Evolutionary conservation across 495 filamentous ascomycete species (phyloP), one percentile per base, ranked within the genome.

Genomic region (Oleoguttula mirabilis): DNA sequence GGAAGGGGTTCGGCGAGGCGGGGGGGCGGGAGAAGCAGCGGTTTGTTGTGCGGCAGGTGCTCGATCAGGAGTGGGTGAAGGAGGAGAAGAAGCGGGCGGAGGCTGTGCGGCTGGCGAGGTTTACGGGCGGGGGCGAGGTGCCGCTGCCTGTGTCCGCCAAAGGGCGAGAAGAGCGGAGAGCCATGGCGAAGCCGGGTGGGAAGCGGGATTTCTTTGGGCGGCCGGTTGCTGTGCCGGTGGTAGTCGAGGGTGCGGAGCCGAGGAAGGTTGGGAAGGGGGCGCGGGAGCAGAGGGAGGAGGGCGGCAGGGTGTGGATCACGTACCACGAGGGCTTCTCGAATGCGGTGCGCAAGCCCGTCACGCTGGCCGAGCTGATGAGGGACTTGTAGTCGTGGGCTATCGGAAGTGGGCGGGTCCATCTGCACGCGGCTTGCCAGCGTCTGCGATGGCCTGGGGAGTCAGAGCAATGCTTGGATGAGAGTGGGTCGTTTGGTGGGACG

Each of bases 241-340:
- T 20, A 5, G 37, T 24, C 7, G 41, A 19, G 14, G 24, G 21
- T 12, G 32, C 14, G 21, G 27, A 31, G 39, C 12, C 12, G 15
- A 4, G 3, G 10, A 22, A 16, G 10, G 17, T 12, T 28, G 27
- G 1, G 36, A 51, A 19, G 32, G 24, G 35, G 19, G 19, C 17
- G 45, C 51, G 55, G 59, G 48, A 60, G 54, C 27, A 59, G 54
- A 56, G 50, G 63, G 34, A 45, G 46, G 39, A 12, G 48, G 65
- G 64, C 17, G 64, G 49, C 7, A 65, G 77, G 56, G 79, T 92
- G 10, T 98, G 90, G 88, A 78, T 94, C 17, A 94, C 79, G 47
- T 98, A 81, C 58, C 80, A 95, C 55, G 90, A 96, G 62, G 90
- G 90, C n/a, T 80, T 84, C 58, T 90, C 84, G 50, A 96, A 96